Evolutionary conservation across 768 basidiomycete genomes (phyloP), one percentile per base, ranked within the genome.

Genomic region (Russula griseocarnosa): DNA sequence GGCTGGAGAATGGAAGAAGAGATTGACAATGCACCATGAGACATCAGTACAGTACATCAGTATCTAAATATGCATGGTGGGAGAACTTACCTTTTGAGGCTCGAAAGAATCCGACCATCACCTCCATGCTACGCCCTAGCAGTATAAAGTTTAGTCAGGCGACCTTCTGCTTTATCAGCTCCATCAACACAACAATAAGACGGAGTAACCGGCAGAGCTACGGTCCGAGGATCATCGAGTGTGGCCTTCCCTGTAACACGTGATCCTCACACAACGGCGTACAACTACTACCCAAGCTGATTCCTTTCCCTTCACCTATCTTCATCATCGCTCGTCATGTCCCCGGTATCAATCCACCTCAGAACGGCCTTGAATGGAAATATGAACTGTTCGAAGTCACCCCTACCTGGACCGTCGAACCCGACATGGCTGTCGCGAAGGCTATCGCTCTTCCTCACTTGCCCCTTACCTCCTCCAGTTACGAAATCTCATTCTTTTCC

Each of bases 331-430:
- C 26, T 32, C 34, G 13, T 10, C 32, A 36, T 54, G 32, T 54
- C 52, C 10, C 32, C n/a, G 16, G 16, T 38, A 5, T 6, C 14
- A 54, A 6, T 2, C 52, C 52, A 5, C n/a, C 32, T 13, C 32
- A 22, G 34, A 34, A 36, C n/a, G n/a, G 52, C 11, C 32, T 54
- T 22, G 52, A 54, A 24, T 56, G 55, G 55, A 56, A 56, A 24
- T 40, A 56, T 28, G 55, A 40, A 30, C 20, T 40, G 20, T 40
- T 42, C 22, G 38, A 42, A 20, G 55, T 44, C 28, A 14, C 42
- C 2, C n/a, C 44, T 3, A 11, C 3, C 24, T 56, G 40, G 55
- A 42, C 40, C 5, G 18, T 44, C 55, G 40, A 56, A 44, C 55
- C 38, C 16, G 55, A 49, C 18, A 49, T 58, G 20, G 30, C n/a